Evolutionary conservation across 768 basidiomycete genomes (phyloP), one percentile per base, ranked within the genome.

Genomic region (Auriscalpium orientale): DNA sequence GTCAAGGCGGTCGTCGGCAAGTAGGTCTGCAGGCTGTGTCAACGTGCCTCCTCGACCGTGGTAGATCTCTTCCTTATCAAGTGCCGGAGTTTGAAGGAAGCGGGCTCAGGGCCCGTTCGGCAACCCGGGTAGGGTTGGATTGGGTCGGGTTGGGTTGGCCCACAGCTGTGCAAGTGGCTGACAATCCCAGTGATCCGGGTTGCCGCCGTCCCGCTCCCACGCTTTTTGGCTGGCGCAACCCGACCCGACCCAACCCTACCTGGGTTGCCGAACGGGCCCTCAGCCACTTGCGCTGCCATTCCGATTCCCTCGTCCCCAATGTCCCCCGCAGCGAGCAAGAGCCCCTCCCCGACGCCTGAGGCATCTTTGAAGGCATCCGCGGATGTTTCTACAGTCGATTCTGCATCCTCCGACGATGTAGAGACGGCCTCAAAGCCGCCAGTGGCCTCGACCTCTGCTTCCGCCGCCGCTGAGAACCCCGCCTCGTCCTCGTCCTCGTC

Each of bases 281-380:
- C n/a, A 51, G 50, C 50, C 50, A 37, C 40, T 18, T 13, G 15
- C 50, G 47, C 50, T 18, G 34, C 34, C 22, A 33, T n/a, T 45
- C 40, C 49, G 4, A 33, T 49, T 34, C 44, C 28, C 18, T n/a
- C 43, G n/a, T 40, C 51, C 21, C 33, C 49, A 51, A 59, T 60
- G 56, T 40, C 60, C 37, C 33, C 18, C 56, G 21, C 56, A 40
- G 35, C 56, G 22, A 51, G 45, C 53, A 58, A 48, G 21, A 47
- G 35, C 45, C 48, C 56, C 21, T 49, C 21, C 35, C 43, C 56
- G 9, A 22, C 54, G 13, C 48, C 60, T 15, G 48, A 46, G 33
- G 40, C 53, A 15, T 16, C 52, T 45, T 33, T 46, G 22, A 47
- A 47, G 7, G 28, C 28, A 7, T 22, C 38, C 22, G 21, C 28